Evolutionary conservation across 805 yeast species (phyloP).

Genomic region (Yarrowia sp.): DNA sequence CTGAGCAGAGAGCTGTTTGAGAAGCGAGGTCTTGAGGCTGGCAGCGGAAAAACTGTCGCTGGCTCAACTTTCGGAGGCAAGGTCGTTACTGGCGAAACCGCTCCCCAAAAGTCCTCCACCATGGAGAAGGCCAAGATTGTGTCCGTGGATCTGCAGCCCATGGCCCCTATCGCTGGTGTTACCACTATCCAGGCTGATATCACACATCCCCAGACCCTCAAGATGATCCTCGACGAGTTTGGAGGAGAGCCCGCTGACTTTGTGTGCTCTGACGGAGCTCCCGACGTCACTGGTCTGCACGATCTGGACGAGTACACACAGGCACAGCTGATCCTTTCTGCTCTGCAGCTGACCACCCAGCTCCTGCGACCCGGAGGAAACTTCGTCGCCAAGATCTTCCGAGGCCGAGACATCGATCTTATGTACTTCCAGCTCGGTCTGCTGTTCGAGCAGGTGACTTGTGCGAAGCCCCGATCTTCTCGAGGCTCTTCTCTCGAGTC

Average conservation of each 20-base stretch:
- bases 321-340: slow-evolving; percentile 88
- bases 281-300: slow-evolving; percentile 96
- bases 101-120: slow-evolving; percentile 31
- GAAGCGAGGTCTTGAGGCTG: slow-evolving; percentile 7
- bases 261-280: slow-evolving; percentile 97
- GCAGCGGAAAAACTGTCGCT: not conserved
- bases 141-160: slow-evolving; percentile 95
- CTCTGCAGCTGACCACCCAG: slow-evolving; percentile 87
- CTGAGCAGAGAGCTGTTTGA: slow-evolving; percentile 55
- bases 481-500: slow-evolving; percentile 94
- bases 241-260: slow-evolving; percentile 93
- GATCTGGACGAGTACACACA: slow-evolving; percentile 96
- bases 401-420: slow-evolving; percentile 94
- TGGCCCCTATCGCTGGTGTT: slow-evolving; percentile 93
- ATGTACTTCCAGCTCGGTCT: slow-evolving; percentile 89
- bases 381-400: slow-evolving; percentile 92
- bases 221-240: slow-evolving; percentile 70
- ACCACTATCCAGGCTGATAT: slow-evolving; percentile 93
- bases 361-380: slow-evolving; percentile 84
- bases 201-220: slow-evolving; percentile 88
- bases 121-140: slow-evolving; percentile 61
- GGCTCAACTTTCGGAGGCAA: slow-evolving; percentile 16
- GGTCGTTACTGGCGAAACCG: not conserved
- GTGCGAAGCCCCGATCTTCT: slow-evolving; percentile 95
- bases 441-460: slow-evolving; percentile 79